These are phyloP conservation scores for Colletotrichum camelliae DNA, from an alignment of 2,329 filamentous ascomycete species.

Conservation along the genomic window DNA sequence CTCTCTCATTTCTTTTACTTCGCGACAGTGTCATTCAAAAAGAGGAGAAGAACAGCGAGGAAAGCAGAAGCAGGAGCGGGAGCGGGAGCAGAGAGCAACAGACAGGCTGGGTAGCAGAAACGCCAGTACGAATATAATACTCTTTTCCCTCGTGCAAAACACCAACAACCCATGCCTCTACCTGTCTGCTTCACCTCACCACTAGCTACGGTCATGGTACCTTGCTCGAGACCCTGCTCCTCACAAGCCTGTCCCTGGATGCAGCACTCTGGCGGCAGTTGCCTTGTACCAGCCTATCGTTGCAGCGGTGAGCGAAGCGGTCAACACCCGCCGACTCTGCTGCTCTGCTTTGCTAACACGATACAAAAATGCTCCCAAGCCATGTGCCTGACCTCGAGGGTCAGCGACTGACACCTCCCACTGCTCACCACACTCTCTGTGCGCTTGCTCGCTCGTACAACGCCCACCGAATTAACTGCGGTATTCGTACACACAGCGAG, in stretches of 20 bases:
- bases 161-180: background rate
- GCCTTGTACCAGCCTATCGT: slow-evolving; percentile 4
- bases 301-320: slow-evolving; percentile 14
- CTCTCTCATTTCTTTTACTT: background rate
- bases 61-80: background rate
- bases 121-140: background rate
- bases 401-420: background rate
- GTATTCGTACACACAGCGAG: background rate
- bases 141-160: background rate
- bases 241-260: background rate
- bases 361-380: background rate
- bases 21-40: background rate
- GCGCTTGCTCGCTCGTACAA: background rate
- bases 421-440: background rate
- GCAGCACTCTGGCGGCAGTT: background rate
- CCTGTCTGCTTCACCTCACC: slow-evolving; percentile 1
- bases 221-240: background rate
- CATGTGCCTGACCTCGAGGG: too few species aligned
- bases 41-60: background rate
- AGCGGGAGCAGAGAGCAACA: background rate
- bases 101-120: background rate
- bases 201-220: background rate
- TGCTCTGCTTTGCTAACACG: slow-evolving; percentile 4
- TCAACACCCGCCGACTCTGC: background rate
- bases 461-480: background rate